Base-by-base conservation (phyloP, 2,329 filamentous ascomycete species). In the Neophaeococcomyces mojaviensis region DNA sequence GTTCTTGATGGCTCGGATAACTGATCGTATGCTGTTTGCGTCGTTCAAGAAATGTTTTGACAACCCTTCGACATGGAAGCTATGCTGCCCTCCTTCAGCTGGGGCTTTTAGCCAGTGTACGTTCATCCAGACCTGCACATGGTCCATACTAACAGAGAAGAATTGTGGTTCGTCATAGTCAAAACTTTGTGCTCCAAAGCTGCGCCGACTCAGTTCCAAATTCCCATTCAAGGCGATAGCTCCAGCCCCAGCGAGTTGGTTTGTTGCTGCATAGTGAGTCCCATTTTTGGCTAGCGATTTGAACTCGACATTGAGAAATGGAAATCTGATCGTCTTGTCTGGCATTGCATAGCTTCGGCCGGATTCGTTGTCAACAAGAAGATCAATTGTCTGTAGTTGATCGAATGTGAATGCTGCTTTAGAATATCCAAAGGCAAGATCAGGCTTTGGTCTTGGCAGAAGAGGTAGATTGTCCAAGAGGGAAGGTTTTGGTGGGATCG, bases 1-100 rank as follows among this genome's bases (percentile, higher is more conserved):
- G 42, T 54, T 54, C 42, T 51, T 54, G 12, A 51, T 43, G 24
- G 50, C 48, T 47, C 46, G 39, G 13, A 44, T 45, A 46, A 51
- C 3, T 12, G 42, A 41, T 49, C 46, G 48, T 22, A 54, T 38
- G 18, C 39, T 36, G 26, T 49, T 40, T 22, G 19, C 15, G 20
- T 54, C 45, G 1, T 26, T 10, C 24, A 54, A 39, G 26, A 44
- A 16, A 44, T 54, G 31, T 18, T 37, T 12, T 38, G 49, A 40
- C 10, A 52, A 24, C 15, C 28, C 36, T 35, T 45, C 30, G 9
- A 50, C 41, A 38, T 54, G 49, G 26, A 54, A 54, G 5, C 42
- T 50, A 16, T 39, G 35, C 35, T 50, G 45, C 15, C 32, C 41
- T 31, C 46, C 52, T 37, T 50, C 44, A 22, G 42, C 42, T 3